A percentile compares a stretch with the other conserved stretches of the same genome.
These are phyloP conservation scores for Apophysomyces ossiformis DNA, from an alignment of 371 early-diverging fungal species.

Conservation along the genomic window DNA sequence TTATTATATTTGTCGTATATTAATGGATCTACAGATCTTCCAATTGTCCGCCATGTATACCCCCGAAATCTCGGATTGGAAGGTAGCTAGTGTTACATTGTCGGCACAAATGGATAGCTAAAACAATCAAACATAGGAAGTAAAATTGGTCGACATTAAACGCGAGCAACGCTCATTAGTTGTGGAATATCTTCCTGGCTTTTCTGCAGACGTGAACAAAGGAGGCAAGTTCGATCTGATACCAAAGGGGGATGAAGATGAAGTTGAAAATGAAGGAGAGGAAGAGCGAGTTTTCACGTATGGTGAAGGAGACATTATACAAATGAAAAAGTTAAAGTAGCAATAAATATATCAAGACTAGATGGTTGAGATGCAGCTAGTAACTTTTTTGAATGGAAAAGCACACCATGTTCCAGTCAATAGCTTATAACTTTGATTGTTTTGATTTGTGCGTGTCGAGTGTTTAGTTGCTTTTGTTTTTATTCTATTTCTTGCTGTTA, in stretches of 20 bases:
- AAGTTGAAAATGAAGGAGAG: neutral
- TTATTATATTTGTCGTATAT: neutral
- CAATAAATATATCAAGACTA: too few relatives aligned
- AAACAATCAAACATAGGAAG: neutral
- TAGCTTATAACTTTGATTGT: too few relatives aligned
- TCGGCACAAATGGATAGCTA: neutral
- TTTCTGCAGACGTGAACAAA: neutral
- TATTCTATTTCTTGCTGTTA: neutral
- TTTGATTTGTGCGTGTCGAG: too few relatives aligned
- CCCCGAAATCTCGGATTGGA: slow-evolving; percentile 17
- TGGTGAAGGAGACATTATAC: neutral
- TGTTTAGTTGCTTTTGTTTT: neutral
- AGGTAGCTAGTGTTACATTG: neutral
- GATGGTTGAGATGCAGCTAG: too few relatives aligned
- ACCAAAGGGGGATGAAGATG: slow-evolving; percentile 6
- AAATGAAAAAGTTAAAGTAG: neutral
- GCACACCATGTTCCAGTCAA: too few relatives aligned
- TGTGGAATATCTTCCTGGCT: slow-evolving; percentile 6
- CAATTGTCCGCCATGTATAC: slow-evolving; percentile 12
- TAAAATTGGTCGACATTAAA: neutral
- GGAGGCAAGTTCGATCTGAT: slow-evolving; percentile 11
- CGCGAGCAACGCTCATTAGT: neutral
- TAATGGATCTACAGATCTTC: neutral
- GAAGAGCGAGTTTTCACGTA: neutral
- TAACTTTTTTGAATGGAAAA: too few relatives aligned